Base-by-base conservation (phyloP, 2,329 filamentous ascomycete genomes). In the Paecilomyces variotii region DNA sequence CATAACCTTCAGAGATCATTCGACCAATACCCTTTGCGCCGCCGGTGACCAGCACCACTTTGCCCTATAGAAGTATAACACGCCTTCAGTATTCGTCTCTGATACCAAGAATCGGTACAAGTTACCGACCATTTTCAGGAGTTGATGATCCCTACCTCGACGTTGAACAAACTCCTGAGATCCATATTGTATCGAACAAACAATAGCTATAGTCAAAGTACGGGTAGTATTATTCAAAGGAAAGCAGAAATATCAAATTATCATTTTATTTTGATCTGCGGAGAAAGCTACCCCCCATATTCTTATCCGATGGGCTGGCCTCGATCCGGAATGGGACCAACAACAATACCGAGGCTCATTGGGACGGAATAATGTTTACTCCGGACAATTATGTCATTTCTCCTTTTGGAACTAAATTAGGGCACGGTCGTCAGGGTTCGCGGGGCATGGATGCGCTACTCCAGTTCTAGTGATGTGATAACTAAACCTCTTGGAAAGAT, bases 31-130 rank as follows among this genome's bases (percentile, higher is more conserved):
- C 79, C 57, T 79, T 80, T 9, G 79, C 79, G 57, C 79, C 79
- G 60, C 79, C 79, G 24, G 79, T 81, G 59, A 81, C 76, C 63
- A 81, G 77, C 61, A 77, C 78, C 61, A 80, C 70, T 68, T 76
- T 76, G 58, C 69, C 74, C 74, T 76, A 55, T 1, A 54, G 26
- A 45, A 39, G n/a, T 28, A 19, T 26, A 56, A 19, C 30, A 2
- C 7, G 30, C 19, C 49, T 53, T 55, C 34, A 55, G 39, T 12
- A n/a, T 32, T 10, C 6, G 11, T 32, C 24, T 54, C 19, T 27
- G 5, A 5, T 59, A 89, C 78, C 39, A 70, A 86, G 84, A 57
- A 82, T 68, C 61, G 80, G 82, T 59, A 87, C 76, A 30, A 79
- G 64, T 82, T 81, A 28, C 77, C 79, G 84, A 82, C 87, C 14